Evolutionary conservation across 2,329 filamentous ascomycete genomes (phyloP), one percentile per base, ranked within the genome.

Genomic region (Exophiala bonariae): DNA sequence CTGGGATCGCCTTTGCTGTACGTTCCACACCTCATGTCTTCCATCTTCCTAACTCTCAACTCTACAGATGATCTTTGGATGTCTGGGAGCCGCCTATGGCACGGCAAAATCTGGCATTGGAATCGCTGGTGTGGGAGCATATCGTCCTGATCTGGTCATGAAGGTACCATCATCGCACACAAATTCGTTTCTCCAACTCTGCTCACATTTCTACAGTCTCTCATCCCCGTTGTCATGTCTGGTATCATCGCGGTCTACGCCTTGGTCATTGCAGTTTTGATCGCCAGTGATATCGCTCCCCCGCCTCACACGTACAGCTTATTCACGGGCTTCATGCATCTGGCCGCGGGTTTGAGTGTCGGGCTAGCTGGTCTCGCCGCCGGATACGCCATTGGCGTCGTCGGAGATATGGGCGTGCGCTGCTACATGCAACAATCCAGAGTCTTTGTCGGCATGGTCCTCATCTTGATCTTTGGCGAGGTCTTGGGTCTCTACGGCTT

Each of bases 181-280:
- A 16, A 11, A 16, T 16, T 3, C 26, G 14, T 20, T 23, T 10
- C n/a, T 13, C 14, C 31, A 17, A 28, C 30, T 22, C 32, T 31
- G 48, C 31, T 50, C 41, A 37, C 40, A 26, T 3, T 28, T 14
- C 20, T 23, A 42, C 54, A 76, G 73, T 76, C 73, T 26, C 63
- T 76, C 36, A 74, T 76, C 42, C 73, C 73, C 22, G 73, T 76
- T 43, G 72, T 99, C 76, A 99, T 99, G 93, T 95, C 93, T 61
- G 93, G 93, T 82, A 99, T 99, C 67, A 89, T 99, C 64, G 93
- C 93, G 49, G 93, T 99, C 59, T 99, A 99, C 74, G 89, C 91
- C 41, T 87, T 99, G 60, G 93, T 99, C 63, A 91, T 99, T 60
- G 87, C 92, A 14, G 93, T 99, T 64, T 82, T 99, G 59, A 99